phyloP scores from a whole-genome alignment of 805 yeast species.

The Yarrowia sp. region DNA sequence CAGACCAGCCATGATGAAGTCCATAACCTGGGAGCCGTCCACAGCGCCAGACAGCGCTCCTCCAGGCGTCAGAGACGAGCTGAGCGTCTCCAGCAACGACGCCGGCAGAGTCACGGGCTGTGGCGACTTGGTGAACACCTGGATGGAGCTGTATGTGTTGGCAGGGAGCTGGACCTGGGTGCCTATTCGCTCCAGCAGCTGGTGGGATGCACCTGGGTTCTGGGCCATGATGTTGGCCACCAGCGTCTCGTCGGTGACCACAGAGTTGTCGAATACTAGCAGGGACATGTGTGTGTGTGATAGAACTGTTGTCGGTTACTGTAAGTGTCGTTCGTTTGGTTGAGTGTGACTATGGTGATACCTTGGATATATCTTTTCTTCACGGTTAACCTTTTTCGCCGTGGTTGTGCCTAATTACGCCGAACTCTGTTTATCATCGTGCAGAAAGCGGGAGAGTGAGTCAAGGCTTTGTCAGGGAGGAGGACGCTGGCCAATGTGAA shows the following conservation, averaged over 20 bases:
- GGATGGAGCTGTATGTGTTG: conserved; percentile 45
- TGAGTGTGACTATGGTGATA: too few species aligned
- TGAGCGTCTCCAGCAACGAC: conserved; percentile 46
- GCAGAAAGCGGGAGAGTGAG: conserved; percentile 10
- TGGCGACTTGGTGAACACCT: conserved; percentile 44
- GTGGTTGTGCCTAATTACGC: conserved; percentile 4
- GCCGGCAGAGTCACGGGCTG: conserved; percentile 42
- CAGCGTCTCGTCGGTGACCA: conserved; percentile 35
- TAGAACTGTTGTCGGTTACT: background rate
- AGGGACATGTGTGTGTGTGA: conserved; percentile 23
- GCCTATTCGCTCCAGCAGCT: conserved; percentile 51
- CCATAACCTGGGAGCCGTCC: conserved; percentile 50
- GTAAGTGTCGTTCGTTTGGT: background rate
- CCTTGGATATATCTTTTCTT: too few species aligned
- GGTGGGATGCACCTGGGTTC: conserved; percentile 43
- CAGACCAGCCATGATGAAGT: conserved; percentile 73
- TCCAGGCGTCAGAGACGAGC: conserved; percentile 46
- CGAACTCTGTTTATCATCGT: conserved; percentile 34
- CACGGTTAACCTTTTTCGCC: background rate
- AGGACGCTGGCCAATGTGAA: background rate
- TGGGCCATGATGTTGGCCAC: conserved; percentile 25
- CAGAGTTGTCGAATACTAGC: conserved; percentile 38
- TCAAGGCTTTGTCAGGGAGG: conserved; percentile 19
- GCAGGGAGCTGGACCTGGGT: conserved; percentile 48
- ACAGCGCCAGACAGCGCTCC: conserved; percentile 49